Base-by-base conservation (phyloP, 306 rosid species). In the Crotalaria pallida region DNA sequence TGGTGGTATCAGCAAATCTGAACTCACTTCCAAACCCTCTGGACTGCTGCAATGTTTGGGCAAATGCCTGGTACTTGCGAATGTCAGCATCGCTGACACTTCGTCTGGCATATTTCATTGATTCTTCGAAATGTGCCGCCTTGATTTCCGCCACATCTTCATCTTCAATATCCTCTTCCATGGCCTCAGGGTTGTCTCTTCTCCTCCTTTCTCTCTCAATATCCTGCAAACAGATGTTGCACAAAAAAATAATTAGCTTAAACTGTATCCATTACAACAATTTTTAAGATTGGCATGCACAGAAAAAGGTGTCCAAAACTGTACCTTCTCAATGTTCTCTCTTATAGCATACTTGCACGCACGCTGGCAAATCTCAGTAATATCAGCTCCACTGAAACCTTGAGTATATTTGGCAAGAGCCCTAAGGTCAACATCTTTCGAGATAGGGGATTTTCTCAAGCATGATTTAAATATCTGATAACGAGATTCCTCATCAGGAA, bases 371-470 rank as follows among this genome's bases (percentile, higher is more conserved):
- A 94, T 94, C 79, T 94, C 98, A 7, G n/a, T n/a, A n/a, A n/a
- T n/a, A n/a, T n/a, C n/a, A n/a, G n/a, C n/a, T n/a, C n/a, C n/a
- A n/a, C n/a, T 94, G 62, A 94, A 94, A 56, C 98, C 97, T 78
- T 90, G 96, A 27, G 97, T 94, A 80, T 91, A 94, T 89, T 94
- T 88, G 57, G 99, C 96, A 84, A 94, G 97, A 61, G 97, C 99
- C 63, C 81, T 77, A 68, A 88, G 74, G 76, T 94, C 99, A 74
- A 91, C 96, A 56, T 94, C 99, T 77, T 91, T 94, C 2, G 97
- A 79, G 58, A 94, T 67, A 0, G 97, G 99, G 41, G 99, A 94
- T 60, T 94, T 94, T 87, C 99, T 91, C 83, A 94, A 82, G 84
- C 92, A 88, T 34, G 99, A 83, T 81, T 94, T 87, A 45, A 94